A percentile compares a stretch with the other conserved stretches of the same genome.
Evolutionary conservation across 2,329 filamentous ascomycete species (phyloP).

Genomic region (Xylaria sp.): DNA sequence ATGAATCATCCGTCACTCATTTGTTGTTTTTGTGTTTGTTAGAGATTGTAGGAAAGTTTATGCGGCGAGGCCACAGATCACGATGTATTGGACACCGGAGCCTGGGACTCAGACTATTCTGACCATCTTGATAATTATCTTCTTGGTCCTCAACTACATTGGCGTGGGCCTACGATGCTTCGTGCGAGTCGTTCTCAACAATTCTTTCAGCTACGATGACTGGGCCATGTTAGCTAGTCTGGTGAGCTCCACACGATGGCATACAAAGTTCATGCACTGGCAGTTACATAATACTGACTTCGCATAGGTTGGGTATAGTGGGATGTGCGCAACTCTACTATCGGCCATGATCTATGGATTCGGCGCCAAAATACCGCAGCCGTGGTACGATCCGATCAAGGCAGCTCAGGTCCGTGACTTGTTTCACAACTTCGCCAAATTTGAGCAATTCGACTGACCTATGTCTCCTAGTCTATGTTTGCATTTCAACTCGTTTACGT

Average conservation of each 20-base stretch:
- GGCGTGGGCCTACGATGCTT: conserved; percentile 30
- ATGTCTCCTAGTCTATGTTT: conserved; percentile 23
- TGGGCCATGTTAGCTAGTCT: conserved; percentile 32
- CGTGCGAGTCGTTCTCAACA: conserved; percentile 27
- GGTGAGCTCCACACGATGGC: conserved; percentile 13
- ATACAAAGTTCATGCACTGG: background rate
- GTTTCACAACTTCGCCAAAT: background rate
- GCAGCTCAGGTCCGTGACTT: conserved; percentile 26
- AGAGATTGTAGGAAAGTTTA: conserved; percentile 6
- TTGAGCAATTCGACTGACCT: conserved; percentile 5
- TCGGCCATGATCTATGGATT: conserved; percentile 29
- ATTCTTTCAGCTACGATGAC: conserved; percentile 34
- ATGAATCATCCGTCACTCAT: conserved; percentile 11
- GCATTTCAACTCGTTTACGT: conserved; percentile 33
- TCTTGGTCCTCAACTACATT: conserved; percentile 27
- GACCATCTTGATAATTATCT: conserved; percentile 28
- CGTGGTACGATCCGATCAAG: conserved; percentile 31
- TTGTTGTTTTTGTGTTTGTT: conserved; percentile 13
- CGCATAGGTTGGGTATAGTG: conserved; percentile 26
- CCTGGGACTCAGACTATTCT: conserved; percentile 22
- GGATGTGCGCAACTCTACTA: conserved; percentile 29
- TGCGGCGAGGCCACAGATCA: background rate
- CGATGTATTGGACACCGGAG: conserved; percentile 28
- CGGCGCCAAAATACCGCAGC: conserved; percentile 19
- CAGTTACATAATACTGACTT: conserved; percentile 18